phyloP scores from a whole-genome alignment of 2,329 filamentous ascomycete genomes.

The Sclerotinia minor region DNA sequence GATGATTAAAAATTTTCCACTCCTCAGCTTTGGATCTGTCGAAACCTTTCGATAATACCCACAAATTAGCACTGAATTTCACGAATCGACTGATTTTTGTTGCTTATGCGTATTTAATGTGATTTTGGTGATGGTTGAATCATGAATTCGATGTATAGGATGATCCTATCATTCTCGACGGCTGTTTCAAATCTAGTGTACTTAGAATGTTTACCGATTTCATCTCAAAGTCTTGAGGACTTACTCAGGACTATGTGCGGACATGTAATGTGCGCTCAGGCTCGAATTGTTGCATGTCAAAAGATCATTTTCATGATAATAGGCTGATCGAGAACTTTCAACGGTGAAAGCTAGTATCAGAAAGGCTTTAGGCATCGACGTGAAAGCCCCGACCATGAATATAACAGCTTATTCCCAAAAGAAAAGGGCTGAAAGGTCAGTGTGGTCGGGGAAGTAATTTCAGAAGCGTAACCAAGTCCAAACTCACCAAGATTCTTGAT shows the following conservation, averaged over 20 bases:
- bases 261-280: background rate
- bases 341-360: background rate
- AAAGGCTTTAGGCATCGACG: background rate
- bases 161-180: background rate
- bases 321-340: background rate
- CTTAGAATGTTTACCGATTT: background rate
- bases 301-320: background rate
- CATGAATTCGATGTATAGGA: background rate
- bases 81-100: background rate
- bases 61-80: background rate
- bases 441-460: background rate
- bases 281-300: background rate
- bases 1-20: background rate
- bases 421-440: constrained; percentile 13
- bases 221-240: background rate
- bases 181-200: background rate
- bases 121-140: background rate
- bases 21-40: background rate
- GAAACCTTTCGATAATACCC: background rate
- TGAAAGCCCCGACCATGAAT: background rate
- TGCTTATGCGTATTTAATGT: background rate
- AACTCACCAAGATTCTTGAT: background rate
- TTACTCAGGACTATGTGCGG: background rate
- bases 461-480: background rate
- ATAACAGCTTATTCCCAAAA: background rate